Base-by-base conservation (phyloP, 139 green algal species). In the Volvox africanus region DNA sequence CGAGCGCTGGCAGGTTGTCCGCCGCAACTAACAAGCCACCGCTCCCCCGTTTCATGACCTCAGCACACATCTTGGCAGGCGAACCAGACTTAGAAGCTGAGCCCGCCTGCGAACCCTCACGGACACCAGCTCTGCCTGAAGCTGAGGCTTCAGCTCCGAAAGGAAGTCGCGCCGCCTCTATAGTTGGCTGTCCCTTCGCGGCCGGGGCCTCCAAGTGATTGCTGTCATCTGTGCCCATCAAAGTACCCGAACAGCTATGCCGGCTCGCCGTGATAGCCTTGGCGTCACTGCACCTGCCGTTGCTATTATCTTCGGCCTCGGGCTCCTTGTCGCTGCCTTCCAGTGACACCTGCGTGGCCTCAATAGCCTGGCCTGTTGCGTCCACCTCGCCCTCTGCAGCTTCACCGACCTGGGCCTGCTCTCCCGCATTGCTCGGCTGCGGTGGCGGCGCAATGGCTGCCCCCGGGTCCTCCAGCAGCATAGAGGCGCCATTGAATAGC, bases 401-500 rank as follows among this genome's bases (percentile, higher is more conserved):
- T 55, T 9, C 22, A 26, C 1, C 50, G 62, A 35, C 24, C 33
- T 65, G 22, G 19, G 3, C 82, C 32, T 3, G 0, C 82, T 50
- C 24, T 35, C 44, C 44, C 65, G 6, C 65, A 6, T 73, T 73
- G 21, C 21, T 24, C 21, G 65, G 33, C 86, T 76, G 86, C 37
- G 21, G 19, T 36, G 36, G 62, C 62, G 65, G 19, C 82, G 5
- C 82, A 19, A 88, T 62, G 32, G 82, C 82, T 14, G 82, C 62
- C 32, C 87, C 87, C 26, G 62, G 87, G 78, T 91, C 87, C 71
- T 96, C 94, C 2, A 93, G 61, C 30, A 96, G 88, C 68, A 96
- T 91, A 19, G 93, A 95, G 22, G 94, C 94, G 24, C 94, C 94
- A 88, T 96, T 96, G 93, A 96, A 96, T 3, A 96, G 82, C 55